Conservation (phyloP, 345 rosid genomes). For the Melaleuca quinquenervia region DNA sequence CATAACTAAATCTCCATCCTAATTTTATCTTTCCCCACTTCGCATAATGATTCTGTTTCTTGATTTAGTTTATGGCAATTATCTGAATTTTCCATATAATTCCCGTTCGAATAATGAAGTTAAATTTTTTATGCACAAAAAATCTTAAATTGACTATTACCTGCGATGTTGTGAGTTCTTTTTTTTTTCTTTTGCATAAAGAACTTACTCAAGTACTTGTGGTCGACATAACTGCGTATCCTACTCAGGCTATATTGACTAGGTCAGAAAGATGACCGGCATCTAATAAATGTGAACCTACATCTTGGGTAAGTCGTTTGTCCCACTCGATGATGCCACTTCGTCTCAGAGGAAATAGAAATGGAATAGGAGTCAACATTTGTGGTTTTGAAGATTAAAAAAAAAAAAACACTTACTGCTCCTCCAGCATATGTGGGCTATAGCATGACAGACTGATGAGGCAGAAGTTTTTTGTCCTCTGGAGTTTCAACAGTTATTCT, state of each 20-base stretch:
- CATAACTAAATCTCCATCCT: not conserved
- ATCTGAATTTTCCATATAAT: not conserved
- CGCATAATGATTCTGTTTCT: not conserved
- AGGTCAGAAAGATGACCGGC: not conserved
- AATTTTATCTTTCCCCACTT: not conserved
- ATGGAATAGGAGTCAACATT: not conserved
- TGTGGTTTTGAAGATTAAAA: not conserved
- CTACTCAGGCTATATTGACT: not conserved
- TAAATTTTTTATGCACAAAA: not conserved
- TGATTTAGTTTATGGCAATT: not conserved
- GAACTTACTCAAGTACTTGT: not conserved
- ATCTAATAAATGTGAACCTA: not conserved
- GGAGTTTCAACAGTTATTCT: not conserved
- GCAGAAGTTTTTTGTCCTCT: not conserved
- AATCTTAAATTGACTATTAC: not conserved
- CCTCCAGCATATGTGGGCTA: not conserved
- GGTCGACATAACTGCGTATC: not conserved
- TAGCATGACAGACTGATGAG: not conserved
- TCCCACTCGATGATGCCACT: not conserved
- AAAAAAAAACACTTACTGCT: not conserved
- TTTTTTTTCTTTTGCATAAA: not conserved
- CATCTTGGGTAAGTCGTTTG: not conserved
- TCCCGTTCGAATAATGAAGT: not conserved
- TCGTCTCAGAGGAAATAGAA: not conserved
- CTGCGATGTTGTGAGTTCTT: not conserved